A percentile compares a stretch with the other conserved stretches of the same genome.
Conservation (phyloP, 495 filamentous ascomycete genomes). For the Xylaria telfairii region DNA sequence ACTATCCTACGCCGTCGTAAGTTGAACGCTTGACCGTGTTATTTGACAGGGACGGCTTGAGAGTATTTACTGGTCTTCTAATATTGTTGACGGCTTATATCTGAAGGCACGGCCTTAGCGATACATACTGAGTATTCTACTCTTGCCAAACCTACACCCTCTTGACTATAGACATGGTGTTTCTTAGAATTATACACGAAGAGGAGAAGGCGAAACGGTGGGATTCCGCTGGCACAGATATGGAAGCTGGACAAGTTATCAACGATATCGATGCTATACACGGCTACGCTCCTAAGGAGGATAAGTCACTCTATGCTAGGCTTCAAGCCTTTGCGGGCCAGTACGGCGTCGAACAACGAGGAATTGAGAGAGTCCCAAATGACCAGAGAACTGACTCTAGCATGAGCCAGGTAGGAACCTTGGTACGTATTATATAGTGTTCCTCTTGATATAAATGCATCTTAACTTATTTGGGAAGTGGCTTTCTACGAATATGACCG, state of each 20-base stretch:
- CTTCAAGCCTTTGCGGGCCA: constrained; percentile 72
- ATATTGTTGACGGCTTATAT: not conserved
- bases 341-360: constrained; percentile 76
- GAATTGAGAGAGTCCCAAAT: constrained; percentile 80
- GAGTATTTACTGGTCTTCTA: not conserved
- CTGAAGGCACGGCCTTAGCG: not conserved
- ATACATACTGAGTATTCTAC: not conserved
- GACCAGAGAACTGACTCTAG: constrained; percentile 73
- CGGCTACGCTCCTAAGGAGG: constrained; percentile 66
- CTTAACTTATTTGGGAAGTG: constrained; percentile 58
- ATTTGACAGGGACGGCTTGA: not conserved
- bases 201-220: constrained; percentile 7
- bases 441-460: not conserved
- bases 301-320: constrained; percentile 67
- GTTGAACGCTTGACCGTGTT: constrained; percentile 20
- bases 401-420: constrained; percentile 71
- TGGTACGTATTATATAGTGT: constrained; percentile 60
- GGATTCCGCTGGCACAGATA: constrained; percentile 28
- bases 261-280: constrained; percentile 64
- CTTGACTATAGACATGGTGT: not conserved
- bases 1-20: constrained; percentile 24
- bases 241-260: constrained; percentile 50
- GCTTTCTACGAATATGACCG: constrained; percentile 84
- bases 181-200: not conserved
- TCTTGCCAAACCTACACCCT: not conserved